These are phyloP conservation scores for Daldinia concentrica DNA, from an alignment of 495 filamentous ascomycete species.

Conservation along the genomic window DNA sequence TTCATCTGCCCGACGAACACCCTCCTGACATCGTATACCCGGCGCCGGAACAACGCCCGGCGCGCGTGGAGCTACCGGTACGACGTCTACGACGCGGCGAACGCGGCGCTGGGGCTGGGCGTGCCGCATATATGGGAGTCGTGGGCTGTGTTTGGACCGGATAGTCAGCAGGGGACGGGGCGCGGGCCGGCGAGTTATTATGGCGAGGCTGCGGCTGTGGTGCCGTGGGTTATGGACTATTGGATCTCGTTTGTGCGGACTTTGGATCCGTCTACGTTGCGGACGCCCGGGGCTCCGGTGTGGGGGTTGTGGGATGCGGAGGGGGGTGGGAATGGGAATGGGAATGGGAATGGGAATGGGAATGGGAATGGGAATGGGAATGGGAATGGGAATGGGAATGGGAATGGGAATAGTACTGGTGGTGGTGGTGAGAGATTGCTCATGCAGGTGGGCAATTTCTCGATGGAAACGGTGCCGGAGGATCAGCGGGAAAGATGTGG, in stretches of 20 bases:
- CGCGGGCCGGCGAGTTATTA: constrained; percentile 45
- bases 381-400: not conserved
- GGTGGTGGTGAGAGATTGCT: constrained; percentile 37
- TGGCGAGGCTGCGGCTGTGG: not conserved
- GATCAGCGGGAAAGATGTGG: constrained; percentile 56
- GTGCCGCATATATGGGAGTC: constrained; percentile 53
- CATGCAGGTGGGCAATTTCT: constrained; percentile 48
- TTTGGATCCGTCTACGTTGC: constrained; percentile 49
- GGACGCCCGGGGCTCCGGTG: constrained; percentile 34
- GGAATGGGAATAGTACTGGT: not conserved
- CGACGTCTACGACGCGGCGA: constrained; percentile 43
- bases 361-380: constrained; percentile 25
- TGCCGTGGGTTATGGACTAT: constrained; percentile 50
- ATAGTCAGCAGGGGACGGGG: constrained; percentile 34
- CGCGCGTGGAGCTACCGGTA: constrained; percentile 46
- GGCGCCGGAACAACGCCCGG: constrained; percentile 17
- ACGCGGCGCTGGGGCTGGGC: constrained; percentile 39
- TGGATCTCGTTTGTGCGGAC: constrained; percentile 53
- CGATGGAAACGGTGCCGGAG: constrained; percentile 45
- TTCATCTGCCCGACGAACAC: constrained; percentile 68
- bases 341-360: not conserved
- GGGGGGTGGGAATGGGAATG: not conserved
- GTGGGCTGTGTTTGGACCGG: constrained; percentile 56
- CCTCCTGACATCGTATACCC: constrained; percentile 42
- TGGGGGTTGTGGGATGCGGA: constrained; percentile 49